Evolutionary conservation across 2,329 filamentous ascomycete genomes (phyloP), one percentile per base, ranked within the genome.

Genomic region (Apiospora aurea): DNA sequence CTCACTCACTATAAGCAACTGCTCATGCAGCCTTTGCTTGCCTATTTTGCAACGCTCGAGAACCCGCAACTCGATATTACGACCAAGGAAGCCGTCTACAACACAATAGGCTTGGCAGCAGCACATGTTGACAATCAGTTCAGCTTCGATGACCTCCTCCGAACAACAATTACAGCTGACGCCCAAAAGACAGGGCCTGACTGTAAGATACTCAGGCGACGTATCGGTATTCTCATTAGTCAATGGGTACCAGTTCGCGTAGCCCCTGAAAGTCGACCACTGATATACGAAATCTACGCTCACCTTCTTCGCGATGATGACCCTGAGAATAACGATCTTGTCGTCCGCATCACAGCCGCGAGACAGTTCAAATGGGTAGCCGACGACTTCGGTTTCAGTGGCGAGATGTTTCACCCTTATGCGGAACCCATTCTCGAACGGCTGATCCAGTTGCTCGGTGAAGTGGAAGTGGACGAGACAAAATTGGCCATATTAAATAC

Each of bases 81-180:
- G 21, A 90, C 93, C 73, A 98, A 98, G 80, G 96, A 99, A 80
- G 96, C 96, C 0, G 91, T 98, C 0, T 99, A 99, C 79, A 97
- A 94, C 6, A 95, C 96, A 14, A 92, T 99, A 83, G 95, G 96
- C 2, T 87, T 98, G 69, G 91, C 96, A 0, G 94, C 95, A 1
- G 88, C 94, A 1, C 91, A 95, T 51, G 85, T 98, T 21, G 87
- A 92, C 72, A 85, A 91, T 67, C 86, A 90, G 14, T 90, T 98
- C 74, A 93, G 98, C 81, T 98, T 98, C 82, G 93, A 97, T 78
- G 81, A 87, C 1, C 93, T 98, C 78, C 83, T 99, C 53, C 86
- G 89, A 21, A 90, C 91, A 6, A 95, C 93, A 0, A 85, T 99
- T 44, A 90, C 94, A 5, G 86, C 88, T 4, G 96, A 99, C 80